Evolutionary conservation across 1,284 basidiomycete genomes (phyloP), one percentile per base, ranked within the genome.

Genomic region (Ustilago loliicola): DNA sequence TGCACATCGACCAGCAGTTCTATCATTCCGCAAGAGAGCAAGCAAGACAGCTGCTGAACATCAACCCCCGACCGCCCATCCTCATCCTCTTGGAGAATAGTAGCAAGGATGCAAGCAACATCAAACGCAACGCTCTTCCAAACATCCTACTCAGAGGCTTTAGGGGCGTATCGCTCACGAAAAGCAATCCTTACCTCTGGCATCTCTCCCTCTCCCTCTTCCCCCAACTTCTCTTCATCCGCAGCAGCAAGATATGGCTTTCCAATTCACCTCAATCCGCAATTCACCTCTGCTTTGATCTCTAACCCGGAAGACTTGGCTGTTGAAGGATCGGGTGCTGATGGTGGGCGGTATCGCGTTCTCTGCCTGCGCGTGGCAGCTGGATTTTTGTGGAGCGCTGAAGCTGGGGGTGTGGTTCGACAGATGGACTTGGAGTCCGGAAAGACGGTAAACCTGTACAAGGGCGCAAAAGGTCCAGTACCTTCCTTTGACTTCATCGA

Each of bases 111-210:
- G 79, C 79, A 80, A 48, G 58, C 76, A n/a, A 67, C 61, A 0
- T 48, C 59, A 17, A 69, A 74, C 36, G 42, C 66, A 1, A 62
- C 69, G 13, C 67, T 80, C 11, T 80, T 80, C 64, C 79, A 80
- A 56, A 73, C 72, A 9, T 71, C 77, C 17, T 64, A 68, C 19
- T 79, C 79, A 17, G 65, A 79, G 47, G 76, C 76, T 2, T 45
- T 73, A 9, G 79, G 79, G 0, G 56, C 58, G 0, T 66, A 71
- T 27, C 72, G 77, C 6, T 57, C 77, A 0, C 54, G 50, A 2
- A 79, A 79, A 53, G 72, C 73, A 0, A 29, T 66, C 4, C 61
- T 51, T 27, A 79, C 77, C 0, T 70, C 73, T n/a, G 61, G 55
- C 0, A 48, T 66, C 25, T 30, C 57, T 29, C 2, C 55, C n/a